Evolutionary conservation across 805 yeast genomes (phyloP).

Genomic region (Starmerella khaoyaiensis): DNA sequence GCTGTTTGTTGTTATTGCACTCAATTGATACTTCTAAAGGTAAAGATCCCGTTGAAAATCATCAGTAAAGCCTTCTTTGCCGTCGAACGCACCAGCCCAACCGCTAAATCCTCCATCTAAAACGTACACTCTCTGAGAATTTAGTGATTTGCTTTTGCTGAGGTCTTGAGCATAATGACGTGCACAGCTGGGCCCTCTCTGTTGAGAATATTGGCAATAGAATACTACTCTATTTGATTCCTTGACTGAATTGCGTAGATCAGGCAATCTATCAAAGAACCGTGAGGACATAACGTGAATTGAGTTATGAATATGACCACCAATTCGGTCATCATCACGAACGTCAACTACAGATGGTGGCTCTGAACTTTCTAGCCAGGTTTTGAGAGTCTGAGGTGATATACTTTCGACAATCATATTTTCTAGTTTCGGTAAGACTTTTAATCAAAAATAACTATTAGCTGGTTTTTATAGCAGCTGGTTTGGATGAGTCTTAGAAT

Average conservation of each 20-base stretch:
- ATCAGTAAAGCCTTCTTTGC: conserved; percentile 52
- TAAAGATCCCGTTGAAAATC: conserved; percentile 36
- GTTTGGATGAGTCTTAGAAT: too few species aligned
- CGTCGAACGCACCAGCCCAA: conserved; percentile 64
- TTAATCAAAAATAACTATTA: too few species aligned
- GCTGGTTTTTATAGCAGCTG: too few species aligned
- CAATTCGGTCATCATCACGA: conserved; percentile 68
- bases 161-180: conserved; percentile 27
- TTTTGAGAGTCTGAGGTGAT: conserved; percentile 21
- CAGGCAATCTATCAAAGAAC: conserved; percentile 32
- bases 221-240: conserved; percentile 50
- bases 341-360: conserved; percentile 55
- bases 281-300: conserved; percentile 42
- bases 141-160: too few species aligned
- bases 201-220: conserved; percentile 86
- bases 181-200: conserved; percentile 82
- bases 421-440: background rate
- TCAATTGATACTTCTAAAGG: background rate
- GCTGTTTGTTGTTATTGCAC: background rate
- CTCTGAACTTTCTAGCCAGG: conserved; percentile 24
- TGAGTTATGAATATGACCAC: conserved; percentile 54
- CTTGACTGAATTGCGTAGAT: conserved; percentile 30
- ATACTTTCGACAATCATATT: conserved; percentile 11
- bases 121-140: conserved; percentile 39
- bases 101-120: conserved; percentile 71